phyloP scores from a whole-genome alignment of 352 stramenopile genomes.

The Phytophthora meadii region DNA sequence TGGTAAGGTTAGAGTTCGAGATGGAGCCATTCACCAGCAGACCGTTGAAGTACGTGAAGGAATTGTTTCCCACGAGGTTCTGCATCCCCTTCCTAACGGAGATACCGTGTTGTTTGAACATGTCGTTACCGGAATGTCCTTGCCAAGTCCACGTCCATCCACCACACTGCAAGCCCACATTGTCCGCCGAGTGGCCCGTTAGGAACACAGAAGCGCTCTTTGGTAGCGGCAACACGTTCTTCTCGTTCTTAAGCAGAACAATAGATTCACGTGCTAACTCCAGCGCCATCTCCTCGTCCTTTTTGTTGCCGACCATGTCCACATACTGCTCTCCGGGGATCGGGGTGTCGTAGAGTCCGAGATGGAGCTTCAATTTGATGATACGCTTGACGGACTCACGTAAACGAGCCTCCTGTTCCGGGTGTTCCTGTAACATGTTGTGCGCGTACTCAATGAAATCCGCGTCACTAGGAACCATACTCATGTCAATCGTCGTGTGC shows the following conservation, averaged over 20 bases:
- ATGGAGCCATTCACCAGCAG: conserved; percentile 32
- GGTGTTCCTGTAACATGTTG: conserved; percentile 43
- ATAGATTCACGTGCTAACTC: conserved; percentile 72
- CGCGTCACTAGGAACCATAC: conserved; percentile 71
- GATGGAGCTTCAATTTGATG: conserved; percentile 67
- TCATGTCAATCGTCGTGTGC: conserved; percentile 89
- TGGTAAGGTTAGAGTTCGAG: background rate
- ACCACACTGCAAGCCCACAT: conserved; percentile 67
- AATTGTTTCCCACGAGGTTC: conserved; percentile 27
- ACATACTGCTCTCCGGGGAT: conserved; percentile 52
- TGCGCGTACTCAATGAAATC: conserved; percentile 51
- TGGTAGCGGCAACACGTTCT: conserved; percentile 49
- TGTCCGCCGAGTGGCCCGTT: conserved; percentile 61
- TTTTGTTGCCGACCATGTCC: conserved; percentile 40
- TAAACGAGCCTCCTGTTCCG: conserved; percentile 43
- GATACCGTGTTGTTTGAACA: conserved; percentile 55
- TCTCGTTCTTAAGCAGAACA: conserved; percentile 77
- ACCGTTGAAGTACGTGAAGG: conserved; percentile 57
- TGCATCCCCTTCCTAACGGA: conserved; percentile 43
- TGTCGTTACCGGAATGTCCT: conserved; percentile 55
- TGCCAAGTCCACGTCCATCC: conserved; percentile 86
- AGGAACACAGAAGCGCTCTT: conserved; percentile 52
- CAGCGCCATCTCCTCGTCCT: conserved; percentile 55
- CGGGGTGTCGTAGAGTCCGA: conserved; percentile 68
- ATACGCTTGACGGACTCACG: conserved; percentile 58